Percentiles rank a stretch among this genome's conserved stretches.
These are phyloP conservation scores for Hemisphaericaspora lyxosophila DNA, from an alignment of 1,139 yeast species.

Conservation along the genomic window DNA sequence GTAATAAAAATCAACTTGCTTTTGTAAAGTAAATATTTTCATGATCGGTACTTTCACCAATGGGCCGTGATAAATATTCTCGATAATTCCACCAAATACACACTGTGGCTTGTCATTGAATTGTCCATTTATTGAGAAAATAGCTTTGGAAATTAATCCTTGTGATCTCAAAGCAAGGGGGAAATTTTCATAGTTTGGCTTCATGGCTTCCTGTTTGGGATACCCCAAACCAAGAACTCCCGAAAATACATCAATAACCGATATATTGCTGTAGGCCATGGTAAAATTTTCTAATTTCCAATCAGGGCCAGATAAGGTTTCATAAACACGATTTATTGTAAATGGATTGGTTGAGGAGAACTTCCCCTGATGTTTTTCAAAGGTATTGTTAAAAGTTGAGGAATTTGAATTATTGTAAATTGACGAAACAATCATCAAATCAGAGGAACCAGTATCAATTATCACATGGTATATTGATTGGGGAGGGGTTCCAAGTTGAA, in stretches of 20 bases:
- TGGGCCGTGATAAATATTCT: conserved; percentile 17
- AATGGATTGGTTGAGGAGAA: conserved; percentile 20
- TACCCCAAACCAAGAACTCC: conserved; percentile 25
- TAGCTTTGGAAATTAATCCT: conserved; percentile 14
- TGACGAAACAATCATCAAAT: conserved; percentile 16
- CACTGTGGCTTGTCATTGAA: conserved; percentile 10
- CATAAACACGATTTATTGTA: conserved; percentile 11
- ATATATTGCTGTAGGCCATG: conserved; percentile 7
- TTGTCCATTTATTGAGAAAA: conserved; percentile 19
- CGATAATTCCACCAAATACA: conserved; percentile 25
- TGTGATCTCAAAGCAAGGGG: conserved; percentile 15
- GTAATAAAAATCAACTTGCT: conserved; percentile 12
- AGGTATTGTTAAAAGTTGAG: conserved; percentile 12
- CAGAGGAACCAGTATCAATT: conserved; percentile 26
- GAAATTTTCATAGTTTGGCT: conserved; percentile 16
- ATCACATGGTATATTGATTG: conserved; percentile 16
- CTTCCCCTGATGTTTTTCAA: conserved; percentile 8
- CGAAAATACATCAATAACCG: conserved; percentile 7
- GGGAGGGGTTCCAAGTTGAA: conserved; percentile 18
- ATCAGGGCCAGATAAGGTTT: conserved; percentile 10
- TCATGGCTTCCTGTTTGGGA: conserved; percentile 13
- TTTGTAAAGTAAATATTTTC: conserved; percentile 13
- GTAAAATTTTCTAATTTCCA: conserved; percentile 7
- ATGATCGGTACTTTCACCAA: conserved; percentile 20
- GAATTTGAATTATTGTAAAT: conserved; percentile 15